Percentiles rank a stretch among this genome's conserved stretches.
These are phyloP conservation scores for Microdochium bolleyi DNA, from an alignment of 2,329 filamentous ascomycete species.

Conservation along the genomic window DNA sequence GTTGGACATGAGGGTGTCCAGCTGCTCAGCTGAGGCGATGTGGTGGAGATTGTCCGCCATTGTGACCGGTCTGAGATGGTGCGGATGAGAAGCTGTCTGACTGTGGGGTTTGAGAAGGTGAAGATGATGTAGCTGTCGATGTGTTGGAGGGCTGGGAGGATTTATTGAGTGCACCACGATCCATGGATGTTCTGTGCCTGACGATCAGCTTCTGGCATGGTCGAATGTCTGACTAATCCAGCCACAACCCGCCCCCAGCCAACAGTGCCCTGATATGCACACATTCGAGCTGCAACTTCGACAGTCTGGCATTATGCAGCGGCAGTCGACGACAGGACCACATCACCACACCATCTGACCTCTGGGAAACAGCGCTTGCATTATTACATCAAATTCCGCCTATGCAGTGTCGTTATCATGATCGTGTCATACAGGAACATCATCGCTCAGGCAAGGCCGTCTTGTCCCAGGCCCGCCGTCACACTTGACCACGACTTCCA, in stretches of 20 bases:
- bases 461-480: background rate
- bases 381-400: no score
- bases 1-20: slow-evolving; percentile 17
- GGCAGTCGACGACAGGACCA: no score
- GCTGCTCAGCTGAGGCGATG: background rate
- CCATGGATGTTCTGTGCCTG: background rate
- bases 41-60: background rate
- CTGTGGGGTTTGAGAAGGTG: background rate
- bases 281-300: no score
- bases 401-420: background rate
- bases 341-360: no score
- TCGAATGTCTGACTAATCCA: background rate
- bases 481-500: background rate
- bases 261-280: no score
- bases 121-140: no score
- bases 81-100: background rate
- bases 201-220: background rate
- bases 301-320: no score
- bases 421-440: background rate
- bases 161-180: background rate
- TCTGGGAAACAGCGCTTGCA: no score
- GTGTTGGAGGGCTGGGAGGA: no score
- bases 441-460: background rate
- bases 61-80: background rate
- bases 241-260: background rate